A percentile compares a stretch with the other conserved stretches of the same genome.
phyloP scores from a whole-genome alignment of 208 protist genomes.

The Trypanosoma cruzi region DNA sequence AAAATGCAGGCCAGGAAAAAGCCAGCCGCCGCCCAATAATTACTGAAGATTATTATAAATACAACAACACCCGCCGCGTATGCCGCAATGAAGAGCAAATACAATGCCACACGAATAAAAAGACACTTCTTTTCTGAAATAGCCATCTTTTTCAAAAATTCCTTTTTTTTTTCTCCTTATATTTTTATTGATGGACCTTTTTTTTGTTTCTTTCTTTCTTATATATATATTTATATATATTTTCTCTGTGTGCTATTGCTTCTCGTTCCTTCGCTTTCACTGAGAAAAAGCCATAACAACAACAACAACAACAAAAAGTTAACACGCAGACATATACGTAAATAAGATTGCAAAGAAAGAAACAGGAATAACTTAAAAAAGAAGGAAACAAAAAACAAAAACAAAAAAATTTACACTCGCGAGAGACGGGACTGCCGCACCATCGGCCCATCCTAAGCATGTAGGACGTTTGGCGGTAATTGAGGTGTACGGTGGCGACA shows the following conservation, averaged over 20 bases:
- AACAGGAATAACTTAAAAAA: slow-evolving; percentile 16
- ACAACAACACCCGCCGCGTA: slow-evolving; percentile 46
- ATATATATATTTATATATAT: slow-evolving; percentile 3
- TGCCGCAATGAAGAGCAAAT: slow-evolving; percentile 45
- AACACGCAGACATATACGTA: too few species aligned
- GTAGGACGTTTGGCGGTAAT: too few species aligned
- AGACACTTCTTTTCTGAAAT: slow-evolving; percentile 18
- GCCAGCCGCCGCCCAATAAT: slow-evolving; percentile 67
- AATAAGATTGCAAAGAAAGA: too few species aligned
- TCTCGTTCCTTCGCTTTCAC: not conserved
- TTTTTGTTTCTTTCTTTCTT: slow-evolving; percentile 21
- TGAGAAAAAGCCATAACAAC: too few species aligned
- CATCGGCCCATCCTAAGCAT: too few species aligned
- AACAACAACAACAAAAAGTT: too few species aligned
- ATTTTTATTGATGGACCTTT: too few species aligned
- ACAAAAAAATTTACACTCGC: too few species aligned
- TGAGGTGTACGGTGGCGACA: not conserved
- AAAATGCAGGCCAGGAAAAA: slow-evolving; percentile 51
- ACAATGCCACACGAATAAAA: slow-evolving; percentile 34
- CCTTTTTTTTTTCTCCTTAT: too few species aligned
- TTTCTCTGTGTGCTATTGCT: too few species aligned
- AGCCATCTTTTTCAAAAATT: slow-evolving; percentile 26
- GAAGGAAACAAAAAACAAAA: too few species aligned
- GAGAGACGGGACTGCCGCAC: too few species aligned
- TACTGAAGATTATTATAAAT: slow-evolving; percentile 56